Evolutionary conservation across 495 filamentous ascomycete genomes (phyloP).

Genomic region (Aspergillus asperescens): DNA sequence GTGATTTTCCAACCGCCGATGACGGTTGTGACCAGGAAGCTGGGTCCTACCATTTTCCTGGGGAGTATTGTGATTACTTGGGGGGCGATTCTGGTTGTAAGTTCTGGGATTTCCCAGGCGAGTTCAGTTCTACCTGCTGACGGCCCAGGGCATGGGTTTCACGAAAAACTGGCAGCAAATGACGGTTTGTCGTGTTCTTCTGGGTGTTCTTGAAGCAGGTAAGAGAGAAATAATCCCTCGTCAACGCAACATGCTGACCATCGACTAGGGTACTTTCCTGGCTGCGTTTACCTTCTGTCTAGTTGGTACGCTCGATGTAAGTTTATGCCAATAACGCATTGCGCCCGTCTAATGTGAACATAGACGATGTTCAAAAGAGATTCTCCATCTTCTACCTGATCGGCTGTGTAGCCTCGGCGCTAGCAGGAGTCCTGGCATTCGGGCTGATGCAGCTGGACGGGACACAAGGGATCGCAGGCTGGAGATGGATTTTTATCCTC

Average conservation of each 20-base stretch:
- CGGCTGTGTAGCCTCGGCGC: conserved; percentile 56
- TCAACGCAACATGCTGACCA: background rate
- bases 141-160: conserved; percentile 50
- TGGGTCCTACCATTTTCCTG: conserved; percentile 56
- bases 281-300: conserved; percentile 55
- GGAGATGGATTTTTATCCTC: conserved; percentile 63
- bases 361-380: conserved; percentile 60
- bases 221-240: background rate
- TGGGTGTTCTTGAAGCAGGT: conserved; percentile 61
- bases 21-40: conserved; percentile 52
- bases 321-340: background rate
- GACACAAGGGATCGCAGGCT: conserved; percentile 45
- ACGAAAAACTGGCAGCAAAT: conserved; percentile 28
- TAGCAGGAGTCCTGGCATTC: conserved; percentile 59
- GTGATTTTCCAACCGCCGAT: conserved; percentile 57
- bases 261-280: conserved; percentile 52
- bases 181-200: conserved; percentile 50
- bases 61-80: conserved; percentile 48
- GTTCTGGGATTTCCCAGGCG: background rate
- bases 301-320: conserved; percentile 60
- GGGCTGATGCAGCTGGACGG: conserved; percentile 58
- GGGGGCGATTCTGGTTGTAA: conserved; percentile 44
- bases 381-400: conserved; percentile 62
- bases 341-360: background rate
- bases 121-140: conserved; percentile 7